Base-by-base conservation (phyloP, 805 yeast genomes). In the Saccharomycopsis vini region DNA sequence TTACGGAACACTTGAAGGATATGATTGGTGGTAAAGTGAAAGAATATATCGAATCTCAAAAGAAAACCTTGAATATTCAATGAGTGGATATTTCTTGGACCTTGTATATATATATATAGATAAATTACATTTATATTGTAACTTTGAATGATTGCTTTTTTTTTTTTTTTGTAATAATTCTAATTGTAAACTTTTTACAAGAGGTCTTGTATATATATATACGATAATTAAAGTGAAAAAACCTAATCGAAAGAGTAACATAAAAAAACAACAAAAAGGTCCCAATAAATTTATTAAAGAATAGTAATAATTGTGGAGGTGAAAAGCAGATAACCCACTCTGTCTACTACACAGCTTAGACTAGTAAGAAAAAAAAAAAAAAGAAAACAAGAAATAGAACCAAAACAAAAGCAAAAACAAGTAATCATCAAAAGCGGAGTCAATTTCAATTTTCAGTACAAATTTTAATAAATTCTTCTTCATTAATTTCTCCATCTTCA, bases 401-500 rank as follows among this genome's bases (percentile, higher is more conserved):
- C 15, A 37, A 24, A 26, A 20, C n/a, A 29, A 29, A 5, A 29
- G 16, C 4, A 38, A 12, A 19, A 29, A 38, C 24, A 38, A 19
- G 20, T 24, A 38, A 21, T 20, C 20, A 29, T 13, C 24, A 33
- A 9, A 29, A 36, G 24, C 19, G 13, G 19, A 26, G n/a, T 3
- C 4, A 26, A 9, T 12, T 26, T 54, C 57, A 75, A 51, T 69
- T 73, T 54, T 87, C 95, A 16, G 86, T 78, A 60, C 95, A 87
- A 34, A 88, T 86, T 46, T 83, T 83, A 49, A 87, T 84, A 57
- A 89, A 88, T 63, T 89, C 97, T 50, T 85, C 86, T 57, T 85
- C 94, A 56, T 81, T 81, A 52, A 88, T 89, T 52, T 85, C 95
- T 40, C 97, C 97, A 61, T 92, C 97, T 44, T 86, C 95, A 59